A percentile compares a stretch with the other conserved stretches of the same genome.
Conservation (phyloP, 1,139 yeast species). For the Chernovozyma sophiae-reginae region DNA sequence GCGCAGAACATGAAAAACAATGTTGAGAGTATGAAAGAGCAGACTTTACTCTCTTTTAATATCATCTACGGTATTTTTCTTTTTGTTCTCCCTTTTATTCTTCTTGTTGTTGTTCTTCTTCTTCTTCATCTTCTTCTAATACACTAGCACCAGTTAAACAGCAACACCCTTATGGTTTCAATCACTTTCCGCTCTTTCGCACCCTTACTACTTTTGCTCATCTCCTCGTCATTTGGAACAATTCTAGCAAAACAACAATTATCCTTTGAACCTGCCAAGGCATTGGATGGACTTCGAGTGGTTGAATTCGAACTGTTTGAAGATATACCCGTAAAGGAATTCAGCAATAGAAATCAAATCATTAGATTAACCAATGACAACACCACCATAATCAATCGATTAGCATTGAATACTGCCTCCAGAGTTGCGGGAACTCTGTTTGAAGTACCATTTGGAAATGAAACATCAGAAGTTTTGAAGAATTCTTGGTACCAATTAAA, state of each 20-base stretch:
- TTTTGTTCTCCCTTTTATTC: too few species aligned
- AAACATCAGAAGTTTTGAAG: background rate
- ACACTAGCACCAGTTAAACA: too few species aligned
- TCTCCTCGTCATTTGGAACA: background rate
- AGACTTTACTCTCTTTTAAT: too few species aligned
- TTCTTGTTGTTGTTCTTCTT: too few species aligned
- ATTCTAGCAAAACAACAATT: too few species aligned
- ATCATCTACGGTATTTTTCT: too few species aligned
- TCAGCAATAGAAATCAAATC: constrained; percentile 11
- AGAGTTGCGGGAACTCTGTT: constrained; percentile 6
- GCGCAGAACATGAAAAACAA: too few species aligned
- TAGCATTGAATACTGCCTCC: constrained; percentile 15
- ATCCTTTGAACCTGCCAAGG: background rate
- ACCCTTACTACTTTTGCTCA: background rate
- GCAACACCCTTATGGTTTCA: too few species aligned
- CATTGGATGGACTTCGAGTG: constrained; percentile 3
- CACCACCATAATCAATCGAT: constrained; percentile 14
- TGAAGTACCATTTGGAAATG: constrained; percentile 5
- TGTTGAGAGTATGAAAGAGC: too few species aligned
- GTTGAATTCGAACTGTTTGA: constrained; percentile 4
- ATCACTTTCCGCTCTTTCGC: too few species aligned
- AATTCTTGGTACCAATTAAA: constrained; percentile 16
- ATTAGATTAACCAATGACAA: constrained; percentile 11
- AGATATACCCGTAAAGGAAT: constrained; percentile 3
- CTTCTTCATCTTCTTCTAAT: too few species aligned